Percentiles rank a stretch among this genome's conserved stretches.
Evolutionary conservation across 2,329 filamentous ascomycete species (phyloP).

Genomic region (Xylaria sp.): DNA sequence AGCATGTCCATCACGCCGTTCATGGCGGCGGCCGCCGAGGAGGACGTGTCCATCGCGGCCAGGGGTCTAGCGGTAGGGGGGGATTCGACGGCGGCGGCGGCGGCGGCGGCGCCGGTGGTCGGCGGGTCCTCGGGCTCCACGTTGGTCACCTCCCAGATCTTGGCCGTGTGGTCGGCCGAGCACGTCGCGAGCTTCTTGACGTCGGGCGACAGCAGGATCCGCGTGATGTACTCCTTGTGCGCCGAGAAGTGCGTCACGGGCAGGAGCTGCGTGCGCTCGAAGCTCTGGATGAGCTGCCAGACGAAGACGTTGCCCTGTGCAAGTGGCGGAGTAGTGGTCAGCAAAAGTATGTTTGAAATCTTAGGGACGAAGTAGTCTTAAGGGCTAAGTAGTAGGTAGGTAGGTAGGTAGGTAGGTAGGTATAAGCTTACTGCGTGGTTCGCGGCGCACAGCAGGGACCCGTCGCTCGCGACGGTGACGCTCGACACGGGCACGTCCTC

Average conservation of each 20-base stretch:
- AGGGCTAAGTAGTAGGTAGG: too few relatives aligned
- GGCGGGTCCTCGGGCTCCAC: slow-evolving; percentile 49
- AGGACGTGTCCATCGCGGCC: not conserved
- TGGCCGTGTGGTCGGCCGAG: slow-evolving; percentile 89
- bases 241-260: slow-evolving; percentile 88
- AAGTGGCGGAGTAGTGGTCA: not conserved
- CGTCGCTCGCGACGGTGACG: slow-evolving; percentile 94
- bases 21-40: slow-evolving; percentile 10
- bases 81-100: slow-evolving; percentile 15
- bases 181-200: slow-evolving; percentile 94
- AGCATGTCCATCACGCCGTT: slow-evolving; percentile 17
- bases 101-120: slow-evolving; percentile 8
- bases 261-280: slow-evolving; percentile 80
- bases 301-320: slow-evolving; percentile 91
- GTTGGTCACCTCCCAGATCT: slow-evolving; percentile 90
- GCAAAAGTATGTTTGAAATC: not conserved
- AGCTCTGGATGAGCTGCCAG: slow-evolving; percentile 87
- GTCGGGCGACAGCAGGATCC: slow-evolving; percentile 87
- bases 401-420: too few relatives aligned
- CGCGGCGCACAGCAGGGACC: slow-evolving; percentile 87
- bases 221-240: slow-evolving; percentile 90
- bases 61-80: slow-evolving; percentile 3
- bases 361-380: too few relatives aligned
- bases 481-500: slow-evolving; percentile 93
- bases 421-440: slow-evolving; percentile 73